Conservation (phyloP, 129 eudicot species). For the sunflower (Helianthus annuus) region HanXRQr2.0-SUNRISE NC_035449.2:67003781-67004280, state of each 20-base stretch:
- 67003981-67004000: no score
- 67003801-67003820: background rate
- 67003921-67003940: conserved; percentile 55
- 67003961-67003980: no score
- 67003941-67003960: conserved; percentile 97
- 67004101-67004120: conserved; percentile 58
- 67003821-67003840: background rate
- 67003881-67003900: background rate
- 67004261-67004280: conserved; percentile 58
- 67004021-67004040: no score
- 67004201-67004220: conserved; percentile 56
- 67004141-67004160: conserved; percentile 29
- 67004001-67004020: no score
- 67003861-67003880: background rate
- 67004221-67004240: conserved; percentile 52
- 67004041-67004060: conserved; percentile 19
- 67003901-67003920: no score
- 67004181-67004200: conserved; percentile 56
- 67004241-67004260: conserved; percentile 65
- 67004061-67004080: conserved; percentile 82
- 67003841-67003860: background rate
- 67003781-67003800: conserved; percentile 20
- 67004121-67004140: conserved; percentile 56
- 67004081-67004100: conserved; percentile 57
- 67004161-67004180: conserved; percentile 34